Evolutionary conservation across 495 filamentous ascomycete species (phyloP).

Genomic region (Rostrohypoxylon terebratum): DNA sequence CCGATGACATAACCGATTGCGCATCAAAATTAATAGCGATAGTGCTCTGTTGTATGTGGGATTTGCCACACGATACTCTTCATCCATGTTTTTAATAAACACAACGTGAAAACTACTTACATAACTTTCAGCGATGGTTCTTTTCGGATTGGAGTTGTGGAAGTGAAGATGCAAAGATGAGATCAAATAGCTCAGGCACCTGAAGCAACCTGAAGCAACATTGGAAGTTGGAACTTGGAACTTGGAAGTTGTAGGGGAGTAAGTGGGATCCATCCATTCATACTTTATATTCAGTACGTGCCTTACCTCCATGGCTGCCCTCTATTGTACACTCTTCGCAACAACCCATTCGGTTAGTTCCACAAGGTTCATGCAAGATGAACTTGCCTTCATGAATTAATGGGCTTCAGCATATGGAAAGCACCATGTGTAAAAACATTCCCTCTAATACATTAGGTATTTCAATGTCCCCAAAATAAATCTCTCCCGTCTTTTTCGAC

Average conservation of each 20-base stretch:
- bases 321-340: no score
- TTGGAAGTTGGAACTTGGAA: no score
- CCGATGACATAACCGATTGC: neutral
- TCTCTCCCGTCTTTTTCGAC: neutral
- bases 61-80: constrained; percentile 4
- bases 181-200: neutral
- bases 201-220: neutral
- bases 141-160: neutral
- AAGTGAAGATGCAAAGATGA: neutral
- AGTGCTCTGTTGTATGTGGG: neutral
- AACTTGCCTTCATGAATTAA: neutral
- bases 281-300: no score
- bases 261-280: neutral
- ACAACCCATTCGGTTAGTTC: neutral
- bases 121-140: neutral
- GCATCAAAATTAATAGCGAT: neutral
- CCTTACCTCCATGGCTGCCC: no score
- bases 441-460: neutral
- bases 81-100: neutral
- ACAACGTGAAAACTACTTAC: neutral
- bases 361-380: neutral
- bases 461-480: neutral
- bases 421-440: neutral
- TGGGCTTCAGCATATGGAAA: neutral
- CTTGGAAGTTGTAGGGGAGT: neutral